Conservation (phyloP, 2,329 filamentous ascomycete genomes). For the Cryphonectria parasitica region DNA sequence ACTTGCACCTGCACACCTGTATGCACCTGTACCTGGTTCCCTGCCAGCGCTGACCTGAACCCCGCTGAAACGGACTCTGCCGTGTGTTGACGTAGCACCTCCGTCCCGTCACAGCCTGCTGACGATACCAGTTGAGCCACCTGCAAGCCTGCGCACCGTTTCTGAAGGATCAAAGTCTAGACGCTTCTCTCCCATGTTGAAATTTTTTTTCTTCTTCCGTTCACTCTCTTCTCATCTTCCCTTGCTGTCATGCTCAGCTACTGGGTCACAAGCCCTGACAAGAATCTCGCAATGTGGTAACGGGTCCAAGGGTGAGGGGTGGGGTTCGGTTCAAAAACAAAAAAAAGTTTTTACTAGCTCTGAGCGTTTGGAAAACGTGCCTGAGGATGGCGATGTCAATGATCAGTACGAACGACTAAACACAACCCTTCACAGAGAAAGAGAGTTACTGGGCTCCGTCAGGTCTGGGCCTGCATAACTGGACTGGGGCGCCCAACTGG, state of each 20-base stretch:
- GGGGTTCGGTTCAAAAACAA: not conserved
- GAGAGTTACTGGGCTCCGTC: not conserved
- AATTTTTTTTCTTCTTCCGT: not conserved
- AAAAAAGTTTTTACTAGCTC: slow-evolving; percentile 8
- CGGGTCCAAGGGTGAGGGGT: no score
- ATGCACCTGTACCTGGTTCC: not conserved
- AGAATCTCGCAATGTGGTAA: not conserved
- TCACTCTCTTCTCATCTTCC: not conserved
- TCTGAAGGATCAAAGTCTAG: slow-evolving; percentile 14
- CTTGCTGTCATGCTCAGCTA: not conserved
- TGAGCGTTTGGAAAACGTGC: slow-evolving; percentile 4
- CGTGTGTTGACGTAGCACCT: not conserved
- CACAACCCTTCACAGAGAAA: no score
- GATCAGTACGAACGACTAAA: not conserved
- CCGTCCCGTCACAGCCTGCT: not conserved
- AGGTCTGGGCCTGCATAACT: not conserved
- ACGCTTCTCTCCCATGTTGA: not conserved
- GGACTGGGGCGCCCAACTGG: not conserved
- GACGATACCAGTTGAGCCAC: not conserved
- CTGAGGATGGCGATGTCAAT: slow-evolving; percentile 8
- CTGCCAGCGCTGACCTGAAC: not conserved
- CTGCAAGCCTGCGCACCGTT: slow-evolving; percentile 2
- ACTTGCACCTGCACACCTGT: not conserved
- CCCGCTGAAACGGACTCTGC: slow-evolving; percentile 5
- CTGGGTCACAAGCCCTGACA: not conserved